phyloP scores from a whole-genome alignment of 1,139 yeast genomes.

The Diutina siamensis region DNA sequence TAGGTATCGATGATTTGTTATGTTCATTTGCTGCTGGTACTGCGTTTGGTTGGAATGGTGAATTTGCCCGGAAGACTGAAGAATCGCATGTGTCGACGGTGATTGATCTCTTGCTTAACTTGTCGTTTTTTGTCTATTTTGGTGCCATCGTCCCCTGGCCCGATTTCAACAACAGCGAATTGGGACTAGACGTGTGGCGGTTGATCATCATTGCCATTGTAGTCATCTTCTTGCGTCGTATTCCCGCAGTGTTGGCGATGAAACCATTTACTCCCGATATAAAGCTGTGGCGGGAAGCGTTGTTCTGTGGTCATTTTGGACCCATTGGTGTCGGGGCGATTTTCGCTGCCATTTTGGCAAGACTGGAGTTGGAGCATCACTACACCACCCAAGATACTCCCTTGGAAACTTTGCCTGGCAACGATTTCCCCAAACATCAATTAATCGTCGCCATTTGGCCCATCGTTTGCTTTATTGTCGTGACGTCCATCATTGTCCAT shows the following conservation, averaged over 20 bases:
- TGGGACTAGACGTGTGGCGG: conserved; percentile 81
- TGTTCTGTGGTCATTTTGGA: conserved; percentile 95
- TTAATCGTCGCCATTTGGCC: conserved; percentile 83
- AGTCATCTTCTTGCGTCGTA: conserved; percentile 72
- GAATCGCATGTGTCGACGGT: conserved; percentile 91
- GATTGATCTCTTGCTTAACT: conserved; percentile 71
- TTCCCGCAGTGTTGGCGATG: conserved; percentile 74
- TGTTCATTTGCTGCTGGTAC: conserved; percentile 96
- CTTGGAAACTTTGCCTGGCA: conserved; percentile 39
- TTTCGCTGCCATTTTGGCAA: conserved; percentile 77
- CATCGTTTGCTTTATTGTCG: conserved; percentile 68
- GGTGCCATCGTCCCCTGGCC: conserved; percentile 96
- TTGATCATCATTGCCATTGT: conserved; percentile 69
- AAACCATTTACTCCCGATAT: conserved; percentile 87
- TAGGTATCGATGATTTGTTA: conserved; percentile 86
- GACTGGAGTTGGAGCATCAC: conserved; percentile 60
- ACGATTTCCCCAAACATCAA: conserved; percentile 49
- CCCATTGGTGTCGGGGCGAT: conserved; percentile 98
- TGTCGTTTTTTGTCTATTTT: conserved; percentile 84
- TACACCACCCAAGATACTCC: conserved; percentile 51
- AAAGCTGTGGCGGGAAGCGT: conserved; percentile 88
- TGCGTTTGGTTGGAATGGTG: conserved; percentile 95
- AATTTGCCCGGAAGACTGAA: conserved; percentile 78
- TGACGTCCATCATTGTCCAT: conserved; percentile 84
- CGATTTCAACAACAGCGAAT: conserved; percentile 49